Evolutionary conservation across 306 rosid species (phyloP), one percentile per base, ranked within the genome.

Genomic region (Ceratonia siliqua): DNA sequence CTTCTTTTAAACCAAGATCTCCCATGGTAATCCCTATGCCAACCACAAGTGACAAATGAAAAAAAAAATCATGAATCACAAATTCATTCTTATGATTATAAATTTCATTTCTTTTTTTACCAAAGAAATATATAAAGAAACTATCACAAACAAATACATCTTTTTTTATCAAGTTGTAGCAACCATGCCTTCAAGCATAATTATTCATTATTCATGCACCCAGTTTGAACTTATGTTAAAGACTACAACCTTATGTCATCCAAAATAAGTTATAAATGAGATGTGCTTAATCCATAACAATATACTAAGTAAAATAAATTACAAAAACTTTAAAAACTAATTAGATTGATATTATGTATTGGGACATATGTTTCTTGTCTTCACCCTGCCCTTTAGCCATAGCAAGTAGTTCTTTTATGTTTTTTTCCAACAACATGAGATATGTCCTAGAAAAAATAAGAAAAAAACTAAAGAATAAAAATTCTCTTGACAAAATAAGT

Each of bases 371-470:
- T 88, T 94, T 90, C 81, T 92, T 94, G 83, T 94, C 99, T 62
- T 94, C 98, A 2, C 89, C 89, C 48, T 82, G 98, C 74, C 92
- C 99, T 83, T 87, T 94, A 8, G 97, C 99, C 99, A 92, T 90
- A 39, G 99, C 99, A 79, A 94, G 96, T 63, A 90, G 98, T 80
- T 94, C 99, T 87, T 90, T 89, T 80, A 85, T 92, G 78, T 94
- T 94, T 85, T n/a, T 92, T 94, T 22, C 99, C 99, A 71, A 87
- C 93, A 66, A 90, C 99, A 74, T 90, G 98, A 79, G 99, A 88
- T 98, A 94, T 89, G 79, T 94, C 98, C 99, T 91, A 62, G 72
- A 78, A 85, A 56, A 79, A n/a, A 42, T 10, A 7, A 42, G 2
- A 79, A 49, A 52, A 61, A 80, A 9, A 35, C 36, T 70, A 57